Evolutionary conservation across 1,139 yeast species (phyloP).

Genomic region (Candida dubliniensis): DNA sequence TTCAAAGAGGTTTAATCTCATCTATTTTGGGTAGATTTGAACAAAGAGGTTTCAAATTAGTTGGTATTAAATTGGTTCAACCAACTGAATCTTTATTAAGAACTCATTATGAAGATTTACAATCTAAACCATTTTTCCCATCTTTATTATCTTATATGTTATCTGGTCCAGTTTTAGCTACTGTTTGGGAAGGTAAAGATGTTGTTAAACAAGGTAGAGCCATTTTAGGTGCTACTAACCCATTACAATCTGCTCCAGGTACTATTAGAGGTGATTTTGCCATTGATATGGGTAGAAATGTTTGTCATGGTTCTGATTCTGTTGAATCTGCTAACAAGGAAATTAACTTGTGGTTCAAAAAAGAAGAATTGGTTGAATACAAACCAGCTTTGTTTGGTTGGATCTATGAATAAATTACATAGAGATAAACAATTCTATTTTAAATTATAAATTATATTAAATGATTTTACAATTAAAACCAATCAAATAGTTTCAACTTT

Average conservation of each 20-base stretch:
- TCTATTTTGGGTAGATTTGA: conserved; percentile 92
- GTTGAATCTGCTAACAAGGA: conserved; percentile 97
- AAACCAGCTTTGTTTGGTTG: conserved; percentile 80
- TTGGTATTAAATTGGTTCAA: conserved; percentile 86
- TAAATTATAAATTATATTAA: conserved; percentile 4
- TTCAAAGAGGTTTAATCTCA: conserved; percentile 96
- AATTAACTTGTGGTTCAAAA: conserved; percentile 96
- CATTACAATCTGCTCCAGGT: conserved; percentile 95
- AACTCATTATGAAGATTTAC: conserved; percentile 94
- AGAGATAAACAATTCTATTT: conserved; percentile 1
- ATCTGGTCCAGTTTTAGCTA: conserved; percentile 98
- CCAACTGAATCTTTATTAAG: conserved; percentile 88
- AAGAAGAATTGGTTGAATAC: conserved; percentile 94
- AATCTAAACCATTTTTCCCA: conserved; percentile 97
- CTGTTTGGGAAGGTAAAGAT: conserved; percentile 99
- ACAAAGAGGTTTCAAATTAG: conserved; percentile 96
- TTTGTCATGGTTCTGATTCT: conserved; percentile 98
- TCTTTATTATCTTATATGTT: conserved; percentile 92
- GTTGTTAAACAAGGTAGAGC: conserved; percentile 98
- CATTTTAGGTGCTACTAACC: conserved; percentile 99
- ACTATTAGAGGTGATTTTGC: conserved; percentile 99
- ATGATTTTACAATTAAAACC: neutral
- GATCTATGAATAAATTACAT: conserved; percentile 78
- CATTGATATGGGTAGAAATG: conserved; percentile 98
- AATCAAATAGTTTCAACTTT: no score